Evolutionary conservation across 352 stramenopile species (phyloP), one percentile per base, ranked within the genome.

Genomic region (Pythium folliculosum): DNA sequence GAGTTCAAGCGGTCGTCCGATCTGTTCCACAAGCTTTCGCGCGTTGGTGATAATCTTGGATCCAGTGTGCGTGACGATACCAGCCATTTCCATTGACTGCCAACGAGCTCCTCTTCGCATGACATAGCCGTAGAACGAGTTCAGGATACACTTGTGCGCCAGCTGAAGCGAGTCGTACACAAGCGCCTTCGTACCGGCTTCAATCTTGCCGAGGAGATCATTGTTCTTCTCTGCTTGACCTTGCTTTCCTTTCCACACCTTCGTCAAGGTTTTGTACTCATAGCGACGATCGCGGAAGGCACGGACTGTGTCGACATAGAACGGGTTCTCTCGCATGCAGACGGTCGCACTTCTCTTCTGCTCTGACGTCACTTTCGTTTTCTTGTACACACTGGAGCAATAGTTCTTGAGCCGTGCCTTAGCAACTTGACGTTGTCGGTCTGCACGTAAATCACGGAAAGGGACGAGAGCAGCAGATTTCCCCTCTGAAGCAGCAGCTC

Each of bases 81-180:
- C 98, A 48, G 97, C 98, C 98, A 99, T 99, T 71, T 99, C 95
- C 97, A 99, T 99, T 0, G 93, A 99, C 60, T 98, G 89, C 98
- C 98, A 99, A 12, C 98, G 85, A 7, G 97, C 97, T 43, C 98
- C 98, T 65, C 99, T 99, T 27, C 98, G 89, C 97, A 99, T 99
- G 7, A 99, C 98, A 73, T 99, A 94, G 14, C 98, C 98, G 69
- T 99, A 99, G 70, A 99, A 99, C 30, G 87, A 94, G 74, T 99
- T 99, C 0, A 99, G 77, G 76, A 99, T 99, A 81, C 98, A 99
- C 80, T 99, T 99, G 84, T 99, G 98, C 6, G 98, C 98, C 21
- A 99, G 87, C 85, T 99, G 98, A 14, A 99, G 81, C 13, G 96
- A 99, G 71, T 99, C 98, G 72, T 99, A 99, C 43, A 96, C 86